Conservation (phyloP, 257 asterid species). For the Coffea eugenioides region DNA sequence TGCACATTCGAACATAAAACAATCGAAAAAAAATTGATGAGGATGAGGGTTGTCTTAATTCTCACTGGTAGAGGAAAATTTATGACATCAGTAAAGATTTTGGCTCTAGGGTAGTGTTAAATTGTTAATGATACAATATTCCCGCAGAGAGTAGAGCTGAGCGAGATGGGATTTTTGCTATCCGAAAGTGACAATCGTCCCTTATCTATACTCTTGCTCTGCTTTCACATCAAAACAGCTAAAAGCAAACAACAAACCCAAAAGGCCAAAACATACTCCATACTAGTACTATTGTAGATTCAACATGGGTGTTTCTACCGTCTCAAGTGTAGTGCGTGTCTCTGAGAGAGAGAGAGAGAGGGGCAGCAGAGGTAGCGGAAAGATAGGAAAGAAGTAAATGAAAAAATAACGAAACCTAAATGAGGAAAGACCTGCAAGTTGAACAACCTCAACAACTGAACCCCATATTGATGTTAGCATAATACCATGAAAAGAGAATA, state of each 20-base stretch:
- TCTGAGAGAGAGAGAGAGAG: not conserved
- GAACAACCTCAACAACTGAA: slow-evolving; percentile 27
- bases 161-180: not conserved
- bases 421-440: slow-evolving; percentile 8
- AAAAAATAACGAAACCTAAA: not conserved
- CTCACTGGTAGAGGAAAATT: not conserved
- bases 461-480: slow-evolving; percentile 2
- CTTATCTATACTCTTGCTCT: slow-evolving; percentile 6
- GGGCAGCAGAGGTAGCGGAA: not conserved
- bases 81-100: not conserved
- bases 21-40: not conserved
- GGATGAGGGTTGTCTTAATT: no score
- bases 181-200: slow-evolving; percentile 4
- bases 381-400: not conserved
- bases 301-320: not conserved
- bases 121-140: not conserved
- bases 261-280: not conserved
- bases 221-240: slow-evolving; percentile 22
- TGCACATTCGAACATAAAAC: not conserved
- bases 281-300: not conserved
- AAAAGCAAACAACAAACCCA: slow-evolving; percentile 9
- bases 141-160: not conserved
- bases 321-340: not conserved
- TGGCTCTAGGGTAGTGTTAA: not conserved
- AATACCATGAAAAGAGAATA: not conserved